Evolutionary conservation across 2,329 filamentous ascomycete genomes (phyloP), one percentile per base, ranked within the genome.

Genomic region (Zymoseptoria brevis): DNA sequence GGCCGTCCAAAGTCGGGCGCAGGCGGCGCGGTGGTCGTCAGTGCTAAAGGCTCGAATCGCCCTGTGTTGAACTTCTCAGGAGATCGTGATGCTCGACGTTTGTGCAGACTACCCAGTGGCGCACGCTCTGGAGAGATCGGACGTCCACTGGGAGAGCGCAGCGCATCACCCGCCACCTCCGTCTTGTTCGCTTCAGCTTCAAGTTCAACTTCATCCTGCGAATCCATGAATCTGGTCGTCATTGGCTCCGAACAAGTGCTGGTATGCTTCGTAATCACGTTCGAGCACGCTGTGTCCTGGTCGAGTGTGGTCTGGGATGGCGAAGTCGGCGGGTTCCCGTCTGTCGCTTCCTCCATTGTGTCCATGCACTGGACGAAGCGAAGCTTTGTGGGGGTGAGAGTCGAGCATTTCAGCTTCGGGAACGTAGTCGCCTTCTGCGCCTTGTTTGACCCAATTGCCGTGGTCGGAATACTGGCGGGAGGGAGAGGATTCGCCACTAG

Each of bases 1-100:
- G 63, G 56, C 7, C 60, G 61, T 41, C 49, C 52, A 13, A 30
- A 35, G 11, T 30, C 54, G 6, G 54, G 54, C 6, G 51, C 8
- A 9, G 51, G 50, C 26, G 64, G 8, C 35, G 13, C 13, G 30
- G 60, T 53, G 26, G 62, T 62, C 22, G 57, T 56, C 9, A 69
- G 60, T 24, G 60, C 62, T 16, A 69, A 56, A 48, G 66, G 67
- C 55, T 68, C 63, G 56, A 67, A 66, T 19, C 62, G 58, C 22
- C 62, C 64, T 19, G 50, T 65, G 55, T 65, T 64, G 59, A 69
- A 68, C 57, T 70, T 69, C 50, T 69, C 60, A 4, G 66, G 68
- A 19, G 67, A 70, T 13, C 57, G 57, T 22, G 65, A 63, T 9
- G 60, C 63, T 22, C 67, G 64, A 8, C 68, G 66, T 60, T 68